Conservation (phyloP, 768 basidiomycete species). For the Tricholoma matsutake region DNA sequence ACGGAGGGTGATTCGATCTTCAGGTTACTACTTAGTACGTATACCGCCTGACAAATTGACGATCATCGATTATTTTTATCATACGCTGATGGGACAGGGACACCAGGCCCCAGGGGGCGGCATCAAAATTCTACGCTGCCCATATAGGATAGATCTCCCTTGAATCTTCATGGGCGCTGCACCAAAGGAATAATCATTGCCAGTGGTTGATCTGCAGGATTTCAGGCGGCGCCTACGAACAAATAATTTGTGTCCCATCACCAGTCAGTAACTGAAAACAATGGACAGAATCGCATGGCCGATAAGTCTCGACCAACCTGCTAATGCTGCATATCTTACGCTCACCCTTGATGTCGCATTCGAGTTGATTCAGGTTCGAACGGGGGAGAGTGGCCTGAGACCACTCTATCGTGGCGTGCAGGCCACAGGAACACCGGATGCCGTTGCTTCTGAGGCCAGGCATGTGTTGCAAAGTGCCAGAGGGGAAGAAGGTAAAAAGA, state of each 20-base stretch:
- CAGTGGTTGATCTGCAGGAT: too few species aligned
- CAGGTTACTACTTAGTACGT: too few species aligned
- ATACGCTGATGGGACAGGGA: too few species aligned
- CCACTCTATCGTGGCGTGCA: constrained; percentile 7
- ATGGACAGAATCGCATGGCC: constrained; percentile 21
- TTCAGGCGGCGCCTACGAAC: too few species aligned
- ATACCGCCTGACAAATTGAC: too few species aligned
- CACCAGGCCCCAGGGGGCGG: too few species aligned
- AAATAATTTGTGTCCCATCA: background rate
- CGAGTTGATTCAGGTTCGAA: constrained; percentile 19
- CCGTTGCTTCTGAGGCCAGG: constrained; percentile 13
- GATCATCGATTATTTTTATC: too few species aligned
- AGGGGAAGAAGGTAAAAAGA: background rate
- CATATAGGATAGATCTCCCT: too few species aligned
- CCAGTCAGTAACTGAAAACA: background rate
- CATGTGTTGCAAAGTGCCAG: background rate
- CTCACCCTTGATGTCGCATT: constrained; percentile 17
- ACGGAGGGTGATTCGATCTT: too few species aligned
- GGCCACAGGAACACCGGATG: constrained; percentile 13
- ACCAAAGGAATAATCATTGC: too few species aligned
- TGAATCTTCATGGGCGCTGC: too few species aligned
- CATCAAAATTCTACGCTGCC: too few species aligned
- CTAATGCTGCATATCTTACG: constrained; percentile 12
- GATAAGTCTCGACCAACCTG: constrained; percentile 19
- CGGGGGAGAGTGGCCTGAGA: constrained; percentile 12